These are phyloP conservation scores for Xylaria sp. DNA, from an alignment of 2,329 filamentous ascomycete genomes.

Conservation along the genomic window DNA sequence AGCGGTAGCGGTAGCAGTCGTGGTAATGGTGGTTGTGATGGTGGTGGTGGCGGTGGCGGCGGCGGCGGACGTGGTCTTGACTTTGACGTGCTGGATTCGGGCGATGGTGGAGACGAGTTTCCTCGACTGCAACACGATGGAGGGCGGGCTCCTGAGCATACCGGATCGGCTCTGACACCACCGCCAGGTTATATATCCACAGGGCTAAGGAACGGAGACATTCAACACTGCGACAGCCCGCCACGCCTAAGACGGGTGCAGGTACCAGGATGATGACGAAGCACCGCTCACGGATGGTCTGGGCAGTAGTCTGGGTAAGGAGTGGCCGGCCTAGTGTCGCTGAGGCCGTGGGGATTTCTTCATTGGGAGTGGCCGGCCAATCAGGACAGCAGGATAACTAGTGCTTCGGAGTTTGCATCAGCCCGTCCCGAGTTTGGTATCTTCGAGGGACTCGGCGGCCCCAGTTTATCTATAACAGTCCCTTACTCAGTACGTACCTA, in stretches of 20 bases:
- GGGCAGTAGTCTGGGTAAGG: background rate
- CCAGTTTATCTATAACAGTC: conserved; percentile 16
- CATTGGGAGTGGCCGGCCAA: conserved; percentile 16
- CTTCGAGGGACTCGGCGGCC: background rate
- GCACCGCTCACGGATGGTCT: conserved; percentile 3
- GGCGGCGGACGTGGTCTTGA: conserved; percentile 4
- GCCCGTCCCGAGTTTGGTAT: conserved; percentile 25
- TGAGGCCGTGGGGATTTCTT: conserved; percentile 2
- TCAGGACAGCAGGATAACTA: background rate
- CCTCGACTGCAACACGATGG: conserved; percentile 55
- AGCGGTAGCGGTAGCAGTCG: conserved; percentile 1
- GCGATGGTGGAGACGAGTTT: conserved; percentile 51
- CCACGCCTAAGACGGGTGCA: conserved; percentile 12
- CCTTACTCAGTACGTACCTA: too few species aligned
- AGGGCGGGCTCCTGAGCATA: conserved; percentile 59
- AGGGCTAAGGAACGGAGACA: conserved; percentile 40
- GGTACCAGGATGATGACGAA: conserved; percentile 27
- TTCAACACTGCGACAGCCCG: conserved; percentile 31
- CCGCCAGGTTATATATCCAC: conserved; percentile 42
- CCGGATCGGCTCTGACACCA: conserved; percentile 45
- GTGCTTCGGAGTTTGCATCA: conserved; percentile 29
- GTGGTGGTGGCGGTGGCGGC: conserved; percentile 2
- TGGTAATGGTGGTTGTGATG: background rate
- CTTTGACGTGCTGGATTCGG: conserved; percentile 45
- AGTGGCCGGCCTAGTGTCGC: background rate